Evolutionary conservation across 805 yeast genomes (phyloP).

Genomic region (Metschnikowia aberdeeniae): DNA sequence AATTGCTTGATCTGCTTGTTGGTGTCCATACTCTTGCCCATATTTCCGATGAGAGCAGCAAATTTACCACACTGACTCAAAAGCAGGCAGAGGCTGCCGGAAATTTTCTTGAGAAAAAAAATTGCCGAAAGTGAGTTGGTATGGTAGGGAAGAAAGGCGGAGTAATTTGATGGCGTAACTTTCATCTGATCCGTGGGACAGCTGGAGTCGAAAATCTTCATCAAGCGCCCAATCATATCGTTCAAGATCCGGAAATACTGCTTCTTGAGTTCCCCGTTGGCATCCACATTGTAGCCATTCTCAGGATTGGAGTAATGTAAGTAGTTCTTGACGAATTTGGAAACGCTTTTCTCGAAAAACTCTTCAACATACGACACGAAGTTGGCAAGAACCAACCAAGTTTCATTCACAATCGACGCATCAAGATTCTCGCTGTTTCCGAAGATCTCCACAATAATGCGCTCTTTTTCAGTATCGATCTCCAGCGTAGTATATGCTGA

Average conservation of each 20-base stretch:
- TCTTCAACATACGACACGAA: conserved; percentile 33
- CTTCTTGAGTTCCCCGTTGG: conserved; percentile 25
- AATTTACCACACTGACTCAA: conserved; percentile 31
- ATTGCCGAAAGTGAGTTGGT: conserved; percentile 40
- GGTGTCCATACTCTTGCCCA: conserved; percentile 30
- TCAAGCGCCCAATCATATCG: conserved; percentile 24
- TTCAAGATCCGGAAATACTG: conserved; percentile 24
- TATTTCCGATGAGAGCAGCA: conserved; percentile 31
- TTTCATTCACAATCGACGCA: conserved; percentile 38
- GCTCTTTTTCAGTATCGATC: conserved; percentile 25
- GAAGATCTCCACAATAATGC: conserved; percentile 28
- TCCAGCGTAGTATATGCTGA: conserved; percentile 23
- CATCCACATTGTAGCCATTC: conserved; percentile 26
- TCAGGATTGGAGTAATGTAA: conserved; percentile 26
- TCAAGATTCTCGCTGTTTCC: conserved; percentile 39
- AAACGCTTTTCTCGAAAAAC: conserved; percentile 25
- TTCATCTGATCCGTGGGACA: conserved; percentile 31
- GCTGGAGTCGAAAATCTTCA: conserved; percentile 27
- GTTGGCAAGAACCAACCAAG: conserved; percentile 40
- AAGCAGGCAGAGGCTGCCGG: conserved; percentile 24
- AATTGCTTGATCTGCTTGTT: conserved; percentile 34
- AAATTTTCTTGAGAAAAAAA: conserved; percentile 30
- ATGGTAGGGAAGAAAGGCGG: conserved; percentile 35
- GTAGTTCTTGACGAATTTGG: conserved; percentile 37
- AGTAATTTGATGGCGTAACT: conserved; percentile 32